Evolutionary conservation across 2,329 filamentous ascomycete genomes (phyloP).

Genomic region (Pseudogymnoascus verrucosus): DNA sequence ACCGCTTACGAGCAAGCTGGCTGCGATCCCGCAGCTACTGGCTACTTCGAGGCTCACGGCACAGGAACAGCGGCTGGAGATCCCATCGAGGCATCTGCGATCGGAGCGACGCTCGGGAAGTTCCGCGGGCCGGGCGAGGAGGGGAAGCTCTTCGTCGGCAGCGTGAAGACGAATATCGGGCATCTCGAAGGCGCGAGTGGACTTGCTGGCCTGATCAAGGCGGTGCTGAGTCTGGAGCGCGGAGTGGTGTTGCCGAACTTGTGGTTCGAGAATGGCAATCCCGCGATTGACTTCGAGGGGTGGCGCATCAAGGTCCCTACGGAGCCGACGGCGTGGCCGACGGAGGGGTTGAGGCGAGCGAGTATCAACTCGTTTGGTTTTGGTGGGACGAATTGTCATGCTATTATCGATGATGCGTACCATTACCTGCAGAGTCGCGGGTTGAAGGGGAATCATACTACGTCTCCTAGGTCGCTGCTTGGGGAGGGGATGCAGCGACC

Average conservation of each 20-base stretch:
- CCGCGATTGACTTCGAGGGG: conserved; percentile 8
- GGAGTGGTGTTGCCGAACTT: conserved; percentile 24
- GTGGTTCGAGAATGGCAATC: conserved; percentile 25
- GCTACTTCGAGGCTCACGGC: conserved; percentile 16
- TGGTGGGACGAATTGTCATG: conserved; percentile 40
- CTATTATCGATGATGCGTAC: conserved; percentile 21
- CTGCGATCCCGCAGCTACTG: conserved; percentile 7
- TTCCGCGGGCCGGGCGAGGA: conserved; percentile 10
- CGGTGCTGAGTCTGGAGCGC: conserved; percentile 24
- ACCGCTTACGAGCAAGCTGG: conserved; percentile 23
- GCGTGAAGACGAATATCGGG: conserved; percentile 24
- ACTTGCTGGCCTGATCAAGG: conserved; percentile 18
- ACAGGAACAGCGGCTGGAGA: conserved; percentile 11
- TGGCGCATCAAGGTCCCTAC: background rate
- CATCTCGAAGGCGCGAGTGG: conserved; percentile 21
- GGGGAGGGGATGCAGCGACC: background rate
- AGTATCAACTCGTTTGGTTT: conserved; percentile 31
- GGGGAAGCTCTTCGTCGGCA: conserved; percentile 12
- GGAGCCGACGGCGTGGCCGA: background rate
- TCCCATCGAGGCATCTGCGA: conserved; percentile 13
- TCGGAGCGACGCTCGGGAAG: conserved; percentile 17
- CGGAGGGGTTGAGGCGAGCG: conserved; percentile 8
- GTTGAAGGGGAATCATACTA: conserved; percentile 19
- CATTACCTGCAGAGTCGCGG: conserved; percentile 8
- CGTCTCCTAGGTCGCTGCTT: conserved; percentile 12